phyloP scores from a whole-genome alignment of 2,329 filamentous ascomycete species.

The Amylocarpus encephaloides region DNA sequence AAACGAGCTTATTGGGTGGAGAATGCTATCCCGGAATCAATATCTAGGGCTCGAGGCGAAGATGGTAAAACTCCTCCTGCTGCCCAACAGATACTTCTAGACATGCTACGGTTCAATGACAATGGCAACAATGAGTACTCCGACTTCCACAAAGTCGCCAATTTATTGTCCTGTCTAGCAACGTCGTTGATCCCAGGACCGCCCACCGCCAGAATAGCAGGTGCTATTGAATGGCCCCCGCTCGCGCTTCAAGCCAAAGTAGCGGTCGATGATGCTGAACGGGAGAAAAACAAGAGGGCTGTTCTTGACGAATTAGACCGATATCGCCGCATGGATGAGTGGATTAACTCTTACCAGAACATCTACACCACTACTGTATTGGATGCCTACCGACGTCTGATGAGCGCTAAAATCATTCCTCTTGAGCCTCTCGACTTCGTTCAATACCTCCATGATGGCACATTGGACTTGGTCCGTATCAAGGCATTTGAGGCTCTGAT shows the following conservation, averaged over 20 bases:
- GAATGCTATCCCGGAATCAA: slow-evolving; percentile 72
- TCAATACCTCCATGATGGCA: slow-evolving; percentile 60
- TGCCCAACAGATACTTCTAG: slow-evolving; percentile 77
- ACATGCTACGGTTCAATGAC: slow-evolving; percentile 89
- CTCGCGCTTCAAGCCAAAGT: slow-evolving; percentile 20
- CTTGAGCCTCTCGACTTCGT: slow-evolving; percentile 49
- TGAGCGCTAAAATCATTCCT: slow-evolving; percentile 58
- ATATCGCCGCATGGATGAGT: slow-evolving; percentile 62
- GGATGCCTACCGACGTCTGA: slow-evolving; percentile 54
- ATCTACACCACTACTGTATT: slow-evolving; percentile 57
- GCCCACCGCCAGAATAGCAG: no score
- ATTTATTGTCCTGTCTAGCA: slow-evolving; percentile 61
- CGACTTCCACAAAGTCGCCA: slow-evolving; percentile 83
- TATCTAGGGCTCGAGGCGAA: slow-evolving; percentile 69
- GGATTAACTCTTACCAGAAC: slow-evolving; percentile 62
- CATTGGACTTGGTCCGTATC: slow-evolving; percentile 55
- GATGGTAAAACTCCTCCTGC: slow-evolving; percentile 71
- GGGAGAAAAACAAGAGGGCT: slow-evolving; percentile 36
- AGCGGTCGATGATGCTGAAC: slow-evolving; percentile 39
- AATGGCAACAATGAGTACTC: slow-evolving; percentile 86
- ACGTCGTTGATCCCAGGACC: slow-evolving; percentile 46
- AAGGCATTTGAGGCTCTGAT: slow-evolving; percentile 60
- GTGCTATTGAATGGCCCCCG: no score
- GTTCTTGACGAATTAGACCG: slow-evolving; percentile 59
- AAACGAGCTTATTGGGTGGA: slow-evolving; percentile 81